phyloP scores from a whole-genome alignment of 345 rosid genomes.

The Eucalyptus globulus region DNA sequence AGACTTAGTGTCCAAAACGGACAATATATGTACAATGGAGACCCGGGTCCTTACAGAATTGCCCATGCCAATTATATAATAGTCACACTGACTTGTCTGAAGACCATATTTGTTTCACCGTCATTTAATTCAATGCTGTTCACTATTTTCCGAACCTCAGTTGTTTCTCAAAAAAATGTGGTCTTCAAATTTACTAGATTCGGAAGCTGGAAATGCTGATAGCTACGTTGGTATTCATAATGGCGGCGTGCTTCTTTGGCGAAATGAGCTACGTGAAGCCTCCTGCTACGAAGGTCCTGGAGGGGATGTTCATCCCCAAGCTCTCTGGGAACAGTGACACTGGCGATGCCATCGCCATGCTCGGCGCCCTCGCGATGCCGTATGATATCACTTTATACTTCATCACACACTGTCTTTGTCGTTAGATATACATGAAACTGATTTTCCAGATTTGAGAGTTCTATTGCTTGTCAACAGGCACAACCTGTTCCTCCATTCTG shows the following conservation, averaged over 20 bases:
- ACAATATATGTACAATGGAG: too few relatives aligned
- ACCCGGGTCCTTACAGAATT: too few relatives aligned
- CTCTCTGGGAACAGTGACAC: slow-evolving; percentile 19
- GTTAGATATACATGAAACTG: not conserved
- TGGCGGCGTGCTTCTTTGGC: slow-evolving; percentile 31
- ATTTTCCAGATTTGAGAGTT: not conserved
- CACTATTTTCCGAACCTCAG: not conserved
- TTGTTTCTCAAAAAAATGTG: not conserved
- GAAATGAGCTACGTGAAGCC: slow-evolving; percentile 29
- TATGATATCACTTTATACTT: not conserved
- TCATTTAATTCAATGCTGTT: not conserved
- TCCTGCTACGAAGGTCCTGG: slow-evolving; percentile 5
- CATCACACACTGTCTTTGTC: not conserved
- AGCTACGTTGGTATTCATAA: slow-evolving; percentile 14
- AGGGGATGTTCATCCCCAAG: slow-evolving; percentile 28
- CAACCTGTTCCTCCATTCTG: slow-evolving; percentile 34
- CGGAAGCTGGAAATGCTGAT: slow-evolving; percentile 29
- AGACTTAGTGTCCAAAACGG: too few relatives aligned
- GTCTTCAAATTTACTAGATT: not conserved
- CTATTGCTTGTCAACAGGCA: slow-evolving; percentile 13
- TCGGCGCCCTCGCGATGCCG: slow-evolving; percentile 44
- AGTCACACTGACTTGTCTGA: not conserved
- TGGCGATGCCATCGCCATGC: slow-evolving; percentile 26
- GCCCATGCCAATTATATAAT: too few relatives aligned
- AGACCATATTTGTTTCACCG: not conserved